Evolutionary conservation across 2,329 filamentous ascomycete species (phyloP).

Genomic region (Alternaria conjuncta): DNA sequence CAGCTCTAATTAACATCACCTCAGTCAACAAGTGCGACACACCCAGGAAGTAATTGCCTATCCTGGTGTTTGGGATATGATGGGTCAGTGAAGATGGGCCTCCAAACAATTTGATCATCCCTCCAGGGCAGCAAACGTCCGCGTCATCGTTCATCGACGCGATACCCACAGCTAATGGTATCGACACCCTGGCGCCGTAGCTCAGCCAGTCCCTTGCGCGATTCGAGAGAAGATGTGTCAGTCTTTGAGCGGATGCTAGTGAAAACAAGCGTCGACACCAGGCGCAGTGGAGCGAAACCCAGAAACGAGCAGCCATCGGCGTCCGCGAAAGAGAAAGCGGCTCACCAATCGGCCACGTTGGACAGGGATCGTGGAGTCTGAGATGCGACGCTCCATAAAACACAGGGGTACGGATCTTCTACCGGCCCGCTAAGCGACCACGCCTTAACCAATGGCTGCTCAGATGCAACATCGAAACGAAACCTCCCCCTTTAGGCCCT

Average conservation of each 20-base stretch:
- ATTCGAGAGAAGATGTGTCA: slow-evolving; percentile 23
- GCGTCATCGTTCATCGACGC: not conserved
- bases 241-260: slow-evolving; percentile 4
- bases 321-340: slow-evolving; percentile 4
- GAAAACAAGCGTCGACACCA: slow-evolving; percentile 27
- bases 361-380: slow-evolving; percentile 21
- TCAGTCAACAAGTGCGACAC: no score
- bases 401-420: slow-evolving; percentile 32
- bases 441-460: slow-evolving; percentile 33
- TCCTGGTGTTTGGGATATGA: not conserved
- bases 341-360: slow-evolving; percentile 34
- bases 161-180: not conserved
- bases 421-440: slow-evolving; percentile 36
- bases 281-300: slow-evolving; percentile 20
- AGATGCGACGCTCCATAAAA: slow-evolving; percentile 42
- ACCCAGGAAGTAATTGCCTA: not conserved
- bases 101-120: not conserved
- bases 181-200: slow-evolving; percentile 11
- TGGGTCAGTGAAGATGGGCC: not conserved
- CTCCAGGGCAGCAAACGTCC: not conserved
- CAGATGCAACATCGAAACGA: slow-evolving; percentile 29
- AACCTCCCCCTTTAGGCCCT: slow-evolving; percentile 30
- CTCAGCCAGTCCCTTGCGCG: slow-evolving; percentile 21
- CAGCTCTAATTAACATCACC: no score
- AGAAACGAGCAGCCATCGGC: slow-evolving; percentile 17